Evolutionary conservation across 2,329 filamentous ascomycete species (phyloP).

Genomic region (Lecanicillium sp.): DNA sequence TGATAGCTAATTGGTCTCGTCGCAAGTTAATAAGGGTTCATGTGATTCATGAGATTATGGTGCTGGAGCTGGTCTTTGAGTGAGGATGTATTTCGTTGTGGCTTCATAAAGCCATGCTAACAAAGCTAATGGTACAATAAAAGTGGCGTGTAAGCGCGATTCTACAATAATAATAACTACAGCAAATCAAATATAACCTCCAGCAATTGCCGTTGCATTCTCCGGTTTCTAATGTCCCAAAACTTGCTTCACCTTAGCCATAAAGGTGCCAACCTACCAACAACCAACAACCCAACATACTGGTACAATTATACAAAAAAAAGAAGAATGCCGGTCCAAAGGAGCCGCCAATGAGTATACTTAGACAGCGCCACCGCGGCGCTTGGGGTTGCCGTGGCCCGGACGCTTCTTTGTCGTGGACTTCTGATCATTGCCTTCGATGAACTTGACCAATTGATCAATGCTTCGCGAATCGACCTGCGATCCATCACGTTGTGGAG

Average conservation of each 20-base stretch:
- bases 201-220: too few relatives aligned
- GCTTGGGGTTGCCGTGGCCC: slow-evolving; percentile 47
- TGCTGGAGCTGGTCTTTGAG: slow-evolving; percentile 9
- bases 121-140: slow-evolving; percentile 6
- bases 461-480: slow-evolving; percentile 72
- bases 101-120: background rate
- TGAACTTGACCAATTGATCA: slow-evolving; percentile 88
- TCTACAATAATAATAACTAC: too few relatives aligned
- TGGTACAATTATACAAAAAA: too few relatives aligned
- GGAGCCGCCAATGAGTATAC: too few relatives aligned
- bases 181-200: too few relatives aligned
- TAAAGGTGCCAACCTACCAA: too few relatives aligned
- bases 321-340: too few relatives aligned
- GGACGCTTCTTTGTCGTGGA: slow-evolving; percentile 48
- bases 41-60: too few relatives aligned
- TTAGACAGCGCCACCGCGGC: slow-evolving; percentile 27
- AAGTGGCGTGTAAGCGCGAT: slow-evolving; percentile 1
- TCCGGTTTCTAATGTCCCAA: too few relatives aligned
- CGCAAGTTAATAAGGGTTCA: too few relatives aligned
- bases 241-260: too few relatives aligned
- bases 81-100: slow-evolving; percentile 12
- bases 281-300: too few relatives aligned
- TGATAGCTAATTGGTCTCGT: background rate
- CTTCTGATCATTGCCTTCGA: slow-evolving; percentile 64
- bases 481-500: slow-evolving; percentile 18